A percentile compares a stretch with the other conserved stretches of the same genome.
These are phyloP conservation scores for Neonectria magnoliae DNA, from an alignment of 2,329 filamentous ascomycete species.

Conservation along the genomic window DNA sequence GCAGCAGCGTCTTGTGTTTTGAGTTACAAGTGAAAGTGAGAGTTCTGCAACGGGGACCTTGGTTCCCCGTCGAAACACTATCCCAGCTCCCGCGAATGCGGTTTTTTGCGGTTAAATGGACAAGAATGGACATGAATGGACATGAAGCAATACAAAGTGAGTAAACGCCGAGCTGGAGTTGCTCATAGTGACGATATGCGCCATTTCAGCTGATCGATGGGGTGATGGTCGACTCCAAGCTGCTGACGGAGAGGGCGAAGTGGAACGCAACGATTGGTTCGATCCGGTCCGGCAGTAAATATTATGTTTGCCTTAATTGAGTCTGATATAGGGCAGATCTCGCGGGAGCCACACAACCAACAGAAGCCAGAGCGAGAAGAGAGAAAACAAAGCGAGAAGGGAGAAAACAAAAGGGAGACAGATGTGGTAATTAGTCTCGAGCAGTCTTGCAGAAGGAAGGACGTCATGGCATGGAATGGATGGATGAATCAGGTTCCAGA, in stretches of 20 bases:
- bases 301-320: conserved; percentile 12
- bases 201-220: conserved; percentile 21
- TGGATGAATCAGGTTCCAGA: background rate
- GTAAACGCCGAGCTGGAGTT: background rate
- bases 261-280: conserved; percentile 12
- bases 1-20: no score
- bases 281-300: conserved; percentile 18
- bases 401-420: conserved; percentile 4
- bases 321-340: conserved; percentile 9
- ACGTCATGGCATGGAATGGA: background rate
- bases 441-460: background rate
- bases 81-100: background rate
- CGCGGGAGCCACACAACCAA: background rate
- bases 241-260: conserved; percentile 9
- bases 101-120: no score
- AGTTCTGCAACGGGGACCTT: background rate
- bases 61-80: background rate
- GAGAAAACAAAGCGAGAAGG: conserved; percentile 7
- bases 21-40: no score
- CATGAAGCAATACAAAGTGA: background rate
- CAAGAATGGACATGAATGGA: background rate
- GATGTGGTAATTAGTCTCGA: background rate
- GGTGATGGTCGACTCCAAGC: conserved; percentile 12
- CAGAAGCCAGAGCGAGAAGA: background rate
- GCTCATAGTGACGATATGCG: background rate